A percentile compares a stretch with the other conserved stretches of the same genome.
phyloP scores from a whole-genome alignment of 495 filamentous ascomycete species.

The Thermochaetoides thermophila region DNA sequence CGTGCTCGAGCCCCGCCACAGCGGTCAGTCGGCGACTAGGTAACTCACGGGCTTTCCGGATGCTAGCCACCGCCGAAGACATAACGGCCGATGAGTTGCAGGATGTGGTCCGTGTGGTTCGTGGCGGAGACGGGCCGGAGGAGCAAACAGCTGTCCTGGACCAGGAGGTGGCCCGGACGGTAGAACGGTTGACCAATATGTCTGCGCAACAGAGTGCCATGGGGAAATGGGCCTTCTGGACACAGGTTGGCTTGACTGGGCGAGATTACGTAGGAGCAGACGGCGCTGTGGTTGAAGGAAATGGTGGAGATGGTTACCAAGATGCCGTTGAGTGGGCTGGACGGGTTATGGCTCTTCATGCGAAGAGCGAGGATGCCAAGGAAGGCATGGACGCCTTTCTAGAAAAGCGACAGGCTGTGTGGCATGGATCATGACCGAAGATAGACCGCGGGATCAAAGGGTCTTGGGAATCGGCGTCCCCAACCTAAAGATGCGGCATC shows the following conservation, averaged over 20 bases:
- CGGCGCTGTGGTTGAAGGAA: slow-evolving; percentile 1
- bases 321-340: slow-evolving; percentile 11
- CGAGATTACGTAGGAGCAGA: slow-evolving; percentile 1
- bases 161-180: slow-evolving; percentile 3
- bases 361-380: slow-evolving; percentile 11
- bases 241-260: slow-evolving; percentile 7
- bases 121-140: background rate
- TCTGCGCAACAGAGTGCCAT: slow-evolving; percentile 14
- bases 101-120: slow-evolving; percentile 7
- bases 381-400: slow-evolving; percentile 16
- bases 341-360: slow-evolving; percentile 13
- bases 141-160: slow-evolving; percentile 1
- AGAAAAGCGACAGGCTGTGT: slow-evolving; percentile 7
- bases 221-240: slow-evolving; percentile 20
- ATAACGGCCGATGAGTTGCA: slow-evolving; percentile 7
- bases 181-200: slow-evolving; percentile 8
- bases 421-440: too few relatives aligned
- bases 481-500: too few relatives aligned
- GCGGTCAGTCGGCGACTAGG: slow-evolving; percentile 9
- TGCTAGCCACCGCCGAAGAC: slow-evolving; percentile 11
- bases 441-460: too few relatives aligned
- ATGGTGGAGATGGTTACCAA: slow-evolving; percentile 8
- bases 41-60: slow-evolving; percentile 5
- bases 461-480: too few relatives aligned
- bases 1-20: slow-evolving; percentile 14